Evolutionary conservation across 768 basidiomycete genomes (phyloP).

Genomic region (Mycena olivaceomarginata): DNA sequence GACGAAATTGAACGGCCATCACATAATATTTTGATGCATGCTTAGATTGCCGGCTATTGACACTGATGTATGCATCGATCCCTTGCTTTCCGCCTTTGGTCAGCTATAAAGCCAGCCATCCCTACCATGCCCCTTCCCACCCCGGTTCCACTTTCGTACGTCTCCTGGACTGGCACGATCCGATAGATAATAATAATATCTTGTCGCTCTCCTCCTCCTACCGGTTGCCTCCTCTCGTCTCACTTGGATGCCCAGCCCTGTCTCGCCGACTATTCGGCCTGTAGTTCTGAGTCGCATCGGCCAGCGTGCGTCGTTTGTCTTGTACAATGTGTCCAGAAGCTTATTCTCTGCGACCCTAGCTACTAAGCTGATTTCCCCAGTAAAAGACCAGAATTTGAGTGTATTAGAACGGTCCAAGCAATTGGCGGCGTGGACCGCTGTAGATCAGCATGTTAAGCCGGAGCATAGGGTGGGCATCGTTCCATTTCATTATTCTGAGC

Average conservation of each 20-base stretch:
- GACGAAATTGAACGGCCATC: too few species aligned
- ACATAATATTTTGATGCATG: background rate
- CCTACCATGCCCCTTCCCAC: slow-evolving; percentile 32
- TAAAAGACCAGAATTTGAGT: slow-evolving; percentile 54
- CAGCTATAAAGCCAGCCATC: slow-evolving; percentile 13
- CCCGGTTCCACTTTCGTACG: slow-evolving; percentile 36
- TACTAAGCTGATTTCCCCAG: slow-evolving; percentile 43
- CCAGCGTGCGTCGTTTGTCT: slow-evolving; percentile 41
- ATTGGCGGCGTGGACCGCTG: slow-evolving; percentile 95
- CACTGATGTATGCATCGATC: slow-evolving; percentile 11
- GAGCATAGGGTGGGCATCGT: slow-evolving; percentile 83
- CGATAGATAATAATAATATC: slow-evolving; percentile 16
- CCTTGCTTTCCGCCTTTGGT: slow-evolving; percentile 12
- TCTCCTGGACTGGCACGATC: slow-evolving; percentile 21
- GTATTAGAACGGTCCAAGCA: slow-evolving; percentile 89
- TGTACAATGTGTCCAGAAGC: background rate
- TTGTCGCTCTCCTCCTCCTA: slow-evolving; percentile 18
- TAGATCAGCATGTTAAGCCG: slow-evolving; percentile 90
- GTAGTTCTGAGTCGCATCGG: slow-evolving; percentile 40
- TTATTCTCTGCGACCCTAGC: slow-evolving; percentile 26
- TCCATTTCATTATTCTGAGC: slow-evolving; percentile 21
- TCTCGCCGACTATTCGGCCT: slow-evolving; percentile 33
- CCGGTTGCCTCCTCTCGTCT: background rate
- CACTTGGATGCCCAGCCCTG: slow-evolving; percentile 36
- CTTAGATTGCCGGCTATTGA: background rate